Conservation (phyloP, 2,329 filamentous ascomycete species). For the Acephala macrosclerotiorum region DNA sequence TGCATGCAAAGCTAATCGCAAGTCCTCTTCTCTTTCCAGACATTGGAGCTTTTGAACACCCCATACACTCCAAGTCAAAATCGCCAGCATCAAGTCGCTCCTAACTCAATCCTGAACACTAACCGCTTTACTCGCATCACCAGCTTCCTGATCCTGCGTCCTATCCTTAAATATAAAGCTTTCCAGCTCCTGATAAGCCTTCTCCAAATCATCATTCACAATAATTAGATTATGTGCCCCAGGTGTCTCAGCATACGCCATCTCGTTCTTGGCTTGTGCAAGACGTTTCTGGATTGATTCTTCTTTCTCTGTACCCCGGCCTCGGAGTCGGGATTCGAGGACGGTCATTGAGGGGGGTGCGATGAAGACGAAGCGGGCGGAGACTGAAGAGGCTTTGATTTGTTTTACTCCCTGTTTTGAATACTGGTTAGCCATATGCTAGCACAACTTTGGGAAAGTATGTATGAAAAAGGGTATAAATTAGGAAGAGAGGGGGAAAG, state of each 20-base stretch:
- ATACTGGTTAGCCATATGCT: not conserved
- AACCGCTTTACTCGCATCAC: conserved; percentile 22
- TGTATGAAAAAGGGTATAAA: not conserved
- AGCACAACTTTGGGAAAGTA: not conserved
- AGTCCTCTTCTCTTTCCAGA: too few species aligned
- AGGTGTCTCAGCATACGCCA: conserved; percentile 73
- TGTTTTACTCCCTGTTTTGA: conserved; percentile 84
- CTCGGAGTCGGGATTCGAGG: conserved; percentile 77
- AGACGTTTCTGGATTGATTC: conserved; percentile 74
- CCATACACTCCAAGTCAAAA: not conserved
- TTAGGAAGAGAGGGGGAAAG: not conserved
- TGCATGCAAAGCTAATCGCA: not conserved
- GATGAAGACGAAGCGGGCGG: conserved; percentile 85
- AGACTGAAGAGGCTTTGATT: conserved; percentile 77
- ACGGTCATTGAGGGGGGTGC: conserved; percentile 78
- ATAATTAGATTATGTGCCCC: conserved; percentile 72
- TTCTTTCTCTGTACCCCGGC: conserved; percentile 80
- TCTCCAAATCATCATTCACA: conserved; percentile 70
- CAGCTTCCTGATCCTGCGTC: conserved; percentile 29
- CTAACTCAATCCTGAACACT: conserved; percentile 27
- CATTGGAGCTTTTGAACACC: conserved; percentile 9
- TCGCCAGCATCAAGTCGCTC: not conserved
- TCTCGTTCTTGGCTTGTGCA: conserved; percentile 74
- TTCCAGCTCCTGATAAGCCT: conserved; percentile 60
- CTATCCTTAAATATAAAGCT: conserved; percentile 52